Base-by-base conservation (phyloP, 1,284 basidiomycete genomes). In the Coriolopsis trogii region DNA sequence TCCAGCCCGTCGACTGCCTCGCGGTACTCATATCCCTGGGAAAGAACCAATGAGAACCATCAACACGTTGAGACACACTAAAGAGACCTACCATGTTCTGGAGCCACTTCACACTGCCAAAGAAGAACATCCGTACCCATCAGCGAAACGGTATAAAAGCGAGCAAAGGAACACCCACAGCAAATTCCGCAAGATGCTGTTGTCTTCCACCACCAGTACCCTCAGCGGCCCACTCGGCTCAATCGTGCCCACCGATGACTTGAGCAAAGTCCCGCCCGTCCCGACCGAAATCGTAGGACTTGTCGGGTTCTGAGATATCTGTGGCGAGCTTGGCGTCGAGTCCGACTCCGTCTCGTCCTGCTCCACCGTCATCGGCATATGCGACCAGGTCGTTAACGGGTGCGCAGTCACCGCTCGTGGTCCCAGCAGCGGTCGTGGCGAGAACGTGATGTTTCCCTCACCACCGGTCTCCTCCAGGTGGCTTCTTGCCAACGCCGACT, bases 1-100 rank as follows among this genome's bases (percentile, higher is more conserved):
- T 91, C 85, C 45, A 82, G 80, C 6, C 95, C 95, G 63, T 97
- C 89, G 2, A 85, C 82, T 1, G 94, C 93, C 62, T 91, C 87
- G 36, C 82, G 75, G 63, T 80, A 90, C 41, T 91, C 84, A 64
- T 88, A 92, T 16, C 88, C 88, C 87, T 92, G 58, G 15, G 23
- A 44, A 20, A 23, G 15, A 21, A 23, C 16, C 6, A 24, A 48
- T 55, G 46, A 45, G 49, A 21, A 47, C 13, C 12, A 33, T 15
- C 29, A 16, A 21, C 41, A 10, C 33, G 25, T 29, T 30, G 8
- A 41, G 28, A 39, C 16, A 30, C 15, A 20, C 34, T 5, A 10
- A 3, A 4, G 29, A n/a, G 29, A 44, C 47, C 39, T 79, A 79
- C 93, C 69, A 82, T 87, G 49, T 83, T 82, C 49, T 70, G 80